Conservation (phyloP, 2,329 filamentous ascomycete species). For the Parasarocladium wereldwijsianum region DNA sequence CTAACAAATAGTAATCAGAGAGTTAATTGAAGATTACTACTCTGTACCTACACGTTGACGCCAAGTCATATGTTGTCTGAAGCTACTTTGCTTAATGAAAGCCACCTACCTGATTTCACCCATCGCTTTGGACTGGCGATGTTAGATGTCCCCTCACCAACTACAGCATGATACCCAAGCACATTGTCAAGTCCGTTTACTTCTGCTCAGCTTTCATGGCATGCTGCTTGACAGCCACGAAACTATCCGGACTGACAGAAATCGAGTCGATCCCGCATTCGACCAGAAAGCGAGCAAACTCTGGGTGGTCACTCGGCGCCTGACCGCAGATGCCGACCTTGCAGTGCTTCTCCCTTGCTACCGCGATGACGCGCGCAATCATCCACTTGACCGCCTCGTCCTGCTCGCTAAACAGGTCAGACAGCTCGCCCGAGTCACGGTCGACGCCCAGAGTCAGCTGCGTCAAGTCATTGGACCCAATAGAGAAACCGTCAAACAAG, state of each 20-base stretch:
- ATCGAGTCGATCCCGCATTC: conserved; percentile 21
- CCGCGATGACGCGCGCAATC: conserved; percentile 17
- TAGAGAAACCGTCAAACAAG: conserved; percentile 25
- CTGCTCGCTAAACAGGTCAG: conserved; percentile 22
- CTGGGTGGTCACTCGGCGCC: conserved; percentile 23
- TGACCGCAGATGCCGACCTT: conserved; percentile 25
- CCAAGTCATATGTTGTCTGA: too few relatives aligned
- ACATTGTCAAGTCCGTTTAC: too few relatives aligned
- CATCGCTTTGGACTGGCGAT: too few relatives aligned
- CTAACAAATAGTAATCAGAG: too few relatives aligned
- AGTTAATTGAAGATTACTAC: too few relatives aligned
- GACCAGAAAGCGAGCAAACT: conserved; percentile 21
- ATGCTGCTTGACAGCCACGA: conserved; percentile 18
- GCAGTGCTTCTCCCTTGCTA: conserved; percentile 14
- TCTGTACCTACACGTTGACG: too few relatives aligned
- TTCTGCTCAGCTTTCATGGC: conserved; percentile 11
- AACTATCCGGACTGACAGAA: conserved; percentile 24
- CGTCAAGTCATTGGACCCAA: conserved; percentile 24
- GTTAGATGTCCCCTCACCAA: too few relatives aligned
- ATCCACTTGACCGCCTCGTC: conserved; percentile 24
- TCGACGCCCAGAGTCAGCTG: conserved; percentile 24
- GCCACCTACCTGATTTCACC: too few relatives aligned
- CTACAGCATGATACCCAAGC: too few relatives aligned
- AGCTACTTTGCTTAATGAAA: too few relatives aligned
- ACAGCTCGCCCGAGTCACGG: conserved; percentile 20